Evolutionary conservation across 345 rosid genomes (phyloP).

Genomic region (Eucalyptus microcorys): DNA sequence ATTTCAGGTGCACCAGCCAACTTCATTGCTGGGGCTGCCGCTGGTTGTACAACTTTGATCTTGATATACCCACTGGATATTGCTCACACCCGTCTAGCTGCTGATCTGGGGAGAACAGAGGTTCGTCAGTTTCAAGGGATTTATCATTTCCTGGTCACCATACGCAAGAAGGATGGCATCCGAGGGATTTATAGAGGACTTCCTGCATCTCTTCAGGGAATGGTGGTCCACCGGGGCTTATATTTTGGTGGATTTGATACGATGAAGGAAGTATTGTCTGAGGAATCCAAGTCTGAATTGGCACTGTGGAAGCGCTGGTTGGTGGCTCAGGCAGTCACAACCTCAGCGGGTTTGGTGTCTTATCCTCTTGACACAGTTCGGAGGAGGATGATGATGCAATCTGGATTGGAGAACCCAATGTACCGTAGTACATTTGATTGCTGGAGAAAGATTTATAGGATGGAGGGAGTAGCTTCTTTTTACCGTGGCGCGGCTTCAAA

Average conservation of each 20-base stretch:
- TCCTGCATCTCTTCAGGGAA: constrained; percentile 86
- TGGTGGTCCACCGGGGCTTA: constrained; percentile 74
- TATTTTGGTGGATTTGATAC: constrained; percentile 96
- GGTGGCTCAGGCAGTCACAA: constrained; percentile 83
- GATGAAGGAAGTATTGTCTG: constrained; percentile 57
- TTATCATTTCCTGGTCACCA: constrained; percentile 69
- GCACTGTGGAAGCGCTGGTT: constrained; percentile 82
- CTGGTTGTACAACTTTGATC: constrained; percentile 75
- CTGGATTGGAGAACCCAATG: constrained; percentile 72
- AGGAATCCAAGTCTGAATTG: constrained; percentile 41
- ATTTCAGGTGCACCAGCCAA: constrained; percentile 72
- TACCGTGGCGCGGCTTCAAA: constrained; percentile 82
- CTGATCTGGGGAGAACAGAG: constrained; percentile 68
- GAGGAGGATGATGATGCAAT: constrained; percentile 96
- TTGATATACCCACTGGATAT: constrained; percentile 90
- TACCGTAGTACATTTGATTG: constrained; percentile 61
- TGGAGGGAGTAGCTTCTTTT: constrained; percentile 69
- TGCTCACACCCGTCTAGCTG: constrained; percentile 88
- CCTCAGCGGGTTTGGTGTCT: constrained; percentile 77
- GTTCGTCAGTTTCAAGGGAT: constrained; percentile 84
- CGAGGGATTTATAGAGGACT: constrained; percentile 84
- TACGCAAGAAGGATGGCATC: constrained; percentile 60
- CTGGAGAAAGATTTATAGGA: constrained; percentile 69
- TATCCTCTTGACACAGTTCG: constrained; percentile 89
- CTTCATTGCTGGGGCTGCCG: constrained; percentile 84